These are phyloP conservation scores for Tetradesmus obliquus DNA, from an alignment of 139 green algal genomes.

Conservation along the genomic window DNA sequence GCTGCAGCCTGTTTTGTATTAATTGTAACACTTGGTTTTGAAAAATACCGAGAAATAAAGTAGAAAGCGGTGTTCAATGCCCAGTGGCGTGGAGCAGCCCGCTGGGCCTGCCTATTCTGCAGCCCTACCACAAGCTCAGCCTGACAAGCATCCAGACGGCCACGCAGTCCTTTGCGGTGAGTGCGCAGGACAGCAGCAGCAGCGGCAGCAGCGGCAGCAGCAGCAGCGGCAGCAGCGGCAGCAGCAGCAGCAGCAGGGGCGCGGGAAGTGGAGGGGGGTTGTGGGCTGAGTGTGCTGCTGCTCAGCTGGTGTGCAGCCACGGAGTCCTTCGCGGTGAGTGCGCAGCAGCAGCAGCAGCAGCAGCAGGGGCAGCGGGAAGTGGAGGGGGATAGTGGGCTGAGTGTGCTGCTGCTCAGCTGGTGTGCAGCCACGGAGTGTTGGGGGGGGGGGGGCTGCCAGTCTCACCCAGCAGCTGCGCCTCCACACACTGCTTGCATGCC, in stretches of 20 bases:
- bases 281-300: background rate
- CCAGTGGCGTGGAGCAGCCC: constrained; percentile 90
- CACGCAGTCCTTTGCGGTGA: constrained; percentile 32
- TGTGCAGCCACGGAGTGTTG: too few relatives aligned
- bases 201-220: too few relatives aligned
- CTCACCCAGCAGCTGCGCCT: too few relatives aligned
- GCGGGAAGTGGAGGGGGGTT: background rate
- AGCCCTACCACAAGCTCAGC: constrained; percentile 85
- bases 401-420: background rate
- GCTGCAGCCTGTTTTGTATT: too few relatives aligned
- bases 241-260: too few relatives aligned
- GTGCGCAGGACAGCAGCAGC: background rate
- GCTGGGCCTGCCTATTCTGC: constrained; percentile 91
- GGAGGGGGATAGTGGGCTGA: background rate
- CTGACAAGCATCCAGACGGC: constrained; percentile 39
- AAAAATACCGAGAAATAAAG: too few relatives aligned
- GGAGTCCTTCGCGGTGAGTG: constrained; percentile 14
- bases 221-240: background rate
- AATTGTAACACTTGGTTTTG: too few relatives aligned
- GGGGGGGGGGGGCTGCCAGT: too few relatives aligned
- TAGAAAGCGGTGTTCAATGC: constrained; percentile 12
- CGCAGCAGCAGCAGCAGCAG: background rate
- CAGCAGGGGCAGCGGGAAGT: background rate
- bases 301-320: background rate
- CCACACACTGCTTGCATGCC: too few relatives aligned